Percentiles rank a stretch among this genome's conserved stretches.
Evolutionary conservation across 805 yeast species (phyloP).

Genomic region (Candida schatavii): DNA sequence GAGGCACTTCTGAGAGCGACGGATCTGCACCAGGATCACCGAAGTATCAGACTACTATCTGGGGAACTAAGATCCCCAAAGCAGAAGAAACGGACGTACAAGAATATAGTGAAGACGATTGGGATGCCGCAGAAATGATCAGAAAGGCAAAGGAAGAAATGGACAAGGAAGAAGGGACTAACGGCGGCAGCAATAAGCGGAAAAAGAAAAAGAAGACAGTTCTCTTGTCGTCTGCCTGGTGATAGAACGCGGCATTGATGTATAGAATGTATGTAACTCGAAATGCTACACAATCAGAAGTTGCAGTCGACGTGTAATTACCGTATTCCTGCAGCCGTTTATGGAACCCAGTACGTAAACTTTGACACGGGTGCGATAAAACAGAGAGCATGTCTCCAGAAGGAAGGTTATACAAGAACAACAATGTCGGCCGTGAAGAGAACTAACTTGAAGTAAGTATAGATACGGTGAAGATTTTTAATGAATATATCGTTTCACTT

Average conservation of each 20-base stretch:
- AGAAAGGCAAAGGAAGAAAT: slow-evolving; percentile 50
- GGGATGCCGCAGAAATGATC: slow-evolving; percentile 52
- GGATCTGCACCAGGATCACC: slow-evolving; percentile 6
- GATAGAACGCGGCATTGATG: too few species aligned
- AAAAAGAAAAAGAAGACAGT: slow-evolving; percentile 48
- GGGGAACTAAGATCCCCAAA: slow-evolving; percentile 68
- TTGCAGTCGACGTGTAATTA: too few species aligned
- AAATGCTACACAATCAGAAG: too few species aligned
- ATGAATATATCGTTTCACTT: too few species aligned
- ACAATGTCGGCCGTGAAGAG: slow-evolving; percentile 17
- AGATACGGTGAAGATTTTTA: too few species aligned
- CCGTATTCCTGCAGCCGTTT: too few species aligned
- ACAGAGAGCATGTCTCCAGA: too few species aligned
- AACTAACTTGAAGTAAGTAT: slow-evolving; percentile 25
- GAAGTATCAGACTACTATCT: slow-evolving; percentile 52
- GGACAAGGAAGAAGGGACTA: slow-evolving; percentile 20
- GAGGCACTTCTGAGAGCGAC: not conserved
- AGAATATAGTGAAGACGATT: slow-evolving; percentile 36
- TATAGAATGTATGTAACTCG: too few species aligned
- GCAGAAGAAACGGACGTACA: slow-evolving; percentile 18
- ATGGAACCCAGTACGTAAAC: too few species aligned
- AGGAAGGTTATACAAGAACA: too few species aligned
- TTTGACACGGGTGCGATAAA: too few species aligned
- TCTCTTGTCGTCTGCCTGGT: slow-evolving; percentile 3
- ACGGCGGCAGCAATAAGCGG: slow-evolving; percentile 20